Evolutionary conservation across 2,329 filamentous ascomycete species (phyloP), one percentile per base, ranked within the genome.

Genomic region (Penicillium sumatraense): DNA sequence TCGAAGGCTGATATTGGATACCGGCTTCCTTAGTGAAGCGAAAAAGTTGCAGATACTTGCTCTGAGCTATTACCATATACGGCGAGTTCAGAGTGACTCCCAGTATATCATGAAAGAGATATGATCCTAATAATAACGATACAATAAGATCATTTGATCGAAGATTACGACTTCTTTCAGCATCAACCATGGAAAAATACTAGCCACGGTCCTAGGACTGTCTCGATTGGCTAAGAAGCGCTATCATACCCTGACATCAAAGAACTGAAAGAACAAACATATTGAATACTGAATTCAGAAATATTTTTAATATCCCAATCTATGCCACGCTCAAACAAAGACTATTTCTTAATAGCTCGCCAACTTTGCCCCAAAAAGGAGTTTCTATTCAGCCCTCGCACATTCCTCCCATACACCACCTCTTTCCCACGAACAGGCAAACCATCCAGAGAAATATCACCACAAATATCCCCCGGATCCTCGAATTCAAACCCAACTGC

Each of bases 281-380:
- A 31, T 5, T 13, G 4, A 10, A 31, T 13, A 31, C 11, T n/a
- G n/a, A n/a, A n/a, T n/a, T n/a, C n/a, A n/a, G n/a, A n/a, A n/a
- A n/a, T n/a, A n/a, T n/a, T n/a, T n/a, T n/a, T n/a, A n/a, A 29
- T 3, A 29, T 29, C 27, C 27, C 27, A 31, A 31, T n/a, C 5
- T 31, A 31, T 31, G 2, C 3, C n/a, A 10, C 27, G 13, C 7
- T 31, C 7, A 13, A 14, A 31, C n/a, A 16, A 14, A 29, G 6
- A 16, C 18, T 13, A 10, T n/a, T 0, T 29, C 14, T 29, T 56
- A 5, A 56, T 20, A 18, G 80, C 82, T 3, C 81, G 73, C 83
- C 82, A 86, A 27, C 78, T 80, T 64, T 85, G 82, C 21, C 81
- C 82, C 49, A 77, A 71, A 57, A 85, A 86, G 2, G 79, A 80